Base-by-base conservation (phyloP, 1,284 basidiomycete genomes). In the Mycena sp. region DNA sequence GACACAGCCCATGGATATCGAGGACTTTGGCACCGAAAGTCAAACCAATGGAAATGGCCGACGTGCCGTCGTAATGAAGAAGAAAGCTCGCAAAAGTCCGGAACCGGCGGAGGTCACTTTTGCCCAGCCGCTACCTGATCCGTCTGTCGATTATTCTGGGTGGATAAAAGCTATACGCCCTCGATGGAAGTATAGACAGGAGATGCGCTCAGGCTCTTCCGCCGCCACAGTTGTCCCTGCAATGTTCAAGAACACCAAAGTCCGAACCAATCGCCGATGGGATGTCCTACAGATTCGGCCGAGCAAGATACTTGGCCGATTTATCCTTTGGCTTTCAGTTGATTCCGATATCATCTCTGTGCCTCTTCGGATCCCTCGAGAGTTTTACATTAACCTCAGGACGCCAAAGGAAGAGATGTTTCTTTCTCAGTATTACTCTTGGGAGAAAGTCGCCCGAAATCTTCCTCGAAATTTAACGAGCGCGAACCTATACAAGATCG, bases 321-420 rank as follows among this genome's bases (percentile, higher is more conserved):
- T 92, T 77, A 87, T 88, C 16, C 78, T 99, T 50, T 99, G 97
- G 98, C 83, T 99, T 5, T 91, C 89, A 0, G 87, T 96, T 48
- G 93, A 96, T 54, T 85, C 87, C 7, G 90, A 92, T 49, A 85
- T 99, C 45, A 86, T 93, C 32, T 83, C 89, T 14, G 84, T 98
- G 32, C 89, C 92, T 10, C 81, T 99, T 19, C 89, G 93, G 4
- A 91, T 99, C 41, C 92, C 94, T 0, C 87, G 96, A 52, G 89
- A 96, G 72, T 97, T 99, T 75, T 99, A 98, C 75, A 83, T 99
- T 64, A 96, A 98, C 74, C 84, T 98, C 67, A 92, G 96, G 73
- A 83, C 83, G 2, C 88, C 91, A 0, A 82, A 82, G 43, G 78
- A 83, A 4, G 83, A 82, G 5, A 80, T 90, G 7, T 97, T 98